A percentile compares a stretch with the other conserved stretches of the same genome.
phyloP scores from a whole-genome alignment of 306 rosid species.

The Carpinus fangiana region DNA sequence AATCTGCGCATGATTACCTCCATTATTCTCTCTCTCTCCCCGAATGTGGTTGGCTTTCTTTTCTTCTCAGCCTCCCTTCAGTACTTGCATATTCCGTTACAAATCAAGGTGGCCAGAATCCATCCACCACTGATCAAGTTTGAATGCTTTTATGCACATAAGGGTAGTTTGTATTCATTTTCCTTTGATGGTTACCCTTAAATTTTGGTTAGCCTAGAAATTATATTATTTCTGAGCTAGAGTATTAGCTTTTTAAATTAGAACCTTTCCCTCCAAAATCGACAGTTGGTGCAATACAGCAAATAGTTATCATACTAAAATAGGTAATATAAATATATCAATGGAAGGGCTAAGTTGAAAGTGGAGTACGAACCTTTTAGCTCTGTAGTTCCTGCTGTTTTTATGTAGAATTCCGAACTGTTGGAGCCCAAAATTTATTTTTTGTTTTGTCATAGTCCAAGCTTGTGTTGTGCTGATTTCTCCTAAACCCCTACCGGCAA shows the following conservation, averaged over 20 bases:
- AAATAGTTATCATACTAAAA: neutral
- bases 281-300: neutral
- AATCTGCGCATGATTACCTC: no score
- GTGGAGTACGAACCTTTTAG: conserved; percentile 5
- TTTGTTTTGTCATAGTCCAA: conserved; percentile 5
- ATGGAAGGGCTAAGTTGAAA: no score
- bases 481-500: neutral
- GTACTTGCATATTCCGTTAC: no score
- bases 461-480: neutral
- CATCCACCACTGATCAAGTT: neutral
- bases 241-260: neutral
- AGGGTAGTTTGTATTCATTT: neutral
- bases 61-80: no score
- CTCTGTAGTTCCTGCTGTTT: neutral
- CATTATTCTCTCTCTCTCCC: no score
- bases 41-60: no score
- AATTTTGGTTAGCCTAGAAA: neutral
- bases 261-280: neutral
- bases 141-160: neutral
- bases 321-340: neutral
- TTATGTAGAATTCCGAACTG: conserved; percentile 20
- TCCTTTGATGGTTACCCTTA: neutral
- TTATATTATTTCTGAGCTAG: neutral
- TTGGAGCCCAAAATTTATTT: conserved; percentile 9
- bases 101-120: no score